Evolutionary conservation across 2,329 filamentous ascomycete species (phyloP).

Genomic region (Penicillium sp.): DNA sequence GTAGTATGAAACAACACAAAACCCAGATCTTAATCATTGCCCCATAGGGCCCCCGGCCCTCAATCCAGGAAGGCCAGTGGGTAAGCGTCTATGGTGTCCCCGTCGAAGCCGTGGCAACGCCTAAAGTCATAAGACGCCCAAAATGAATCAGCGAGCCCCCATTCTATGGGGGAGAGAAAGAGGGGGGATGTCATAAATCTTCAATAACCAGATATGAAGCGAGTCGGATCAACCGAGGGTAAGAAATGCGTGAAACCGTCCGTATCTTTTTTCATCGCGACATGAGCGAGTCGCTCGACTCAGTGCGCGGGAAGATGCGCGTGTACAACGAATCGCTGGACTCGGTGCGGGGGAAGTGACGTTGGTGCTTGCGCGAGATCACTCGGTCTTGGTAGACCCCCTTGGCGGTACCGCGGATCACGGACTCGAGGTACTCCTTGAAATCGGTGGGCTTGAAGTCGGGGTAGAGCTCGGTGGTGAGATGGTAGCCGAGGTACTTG

Average conservation of each 20-base stretch:
- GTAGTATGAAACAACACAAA: constrained; percentile 15
- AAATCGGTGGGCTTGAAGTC: constrained; percentile 46
- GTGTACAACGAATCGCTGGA: constrained; percentile 38
- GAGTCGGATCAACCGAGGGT: not conserved
- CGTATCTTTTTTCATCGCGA: constrained; percentile 23
- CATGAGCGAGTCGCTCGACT: constrained; percentile 39
- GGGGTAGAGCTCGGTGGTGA: constrained; percentile 54
- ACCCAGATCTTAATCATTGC: constrained; percentile 15
- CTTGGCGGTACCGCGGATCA: constrained; percentile 43
- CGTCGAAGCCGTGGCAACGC: constrained; percentile 19
- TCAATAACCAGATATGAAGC: not conserved
- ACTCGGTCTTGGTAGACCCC: constrained; percentile 37
- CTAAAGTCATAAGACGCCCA: constrained; percentile 17
- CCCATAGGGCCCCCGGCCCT: not conserved
- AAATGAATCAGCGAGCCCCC: constrained; percentile 17
- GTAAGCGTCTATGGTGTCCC: constrained; percentile 13
- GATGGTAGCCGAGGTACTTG: constrained; percentile 55
- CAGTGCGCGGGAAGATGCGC: constrained; percentile 35
- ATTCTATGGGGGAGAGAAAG: constrained; percentile 6
- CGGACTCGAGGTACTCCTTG: constrained; percentile 40
- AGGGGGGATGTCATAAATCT: constrained; percentile 1
- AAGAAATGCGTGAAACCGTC: not conserved
- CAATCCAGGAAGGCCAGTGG: not conserved
- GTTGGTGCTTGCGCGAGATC: constrained; percentile 37
- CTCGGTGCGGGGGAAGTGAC: constrained; percentile 36